Evolutionary conservation across 192 early-diverging fungal genomes (phyloP), one percentile per base, ranked within the genome.

Genomic region (Umbelopsis sp.): DNA sequence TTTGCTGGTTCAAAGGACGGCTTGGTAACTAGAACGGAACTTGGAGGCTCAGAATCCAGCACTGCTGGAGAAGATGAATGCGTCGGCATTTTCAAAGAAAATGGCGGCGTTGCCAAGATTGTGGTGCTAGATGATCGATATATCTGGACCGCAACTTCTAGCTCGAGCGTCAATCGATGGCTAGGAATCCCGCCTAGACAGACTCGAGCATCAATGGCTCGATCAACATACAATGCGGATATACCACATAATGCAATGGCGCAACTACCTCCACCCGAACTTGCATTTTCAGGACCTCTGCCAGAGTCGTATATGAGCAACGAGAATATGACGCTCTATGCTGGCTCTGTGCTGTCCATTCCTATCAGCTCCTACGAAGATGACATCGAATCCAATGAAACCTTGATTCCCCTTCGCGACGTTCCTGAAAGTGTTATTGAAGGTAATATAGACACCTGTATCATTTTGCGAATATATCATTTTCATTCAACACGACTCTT

Each of bases 1-100:
- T 97, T 96, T 83, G 90, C 94, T 23, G 97, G 95, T 3, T 89
- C 93, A 46, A 87, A 91, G 68, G 97, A 99, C 75, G 97, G 97
- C 10, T 79, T 91, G 51, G 91, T 99, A 9, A 92, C 93, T 8
- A 97, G 95, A 69, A 91, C 93, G 4, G 83, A 86, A 64, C 80
- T 87, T 22, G 84, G 84, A 11, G 82, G 87, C 11, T 53, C 79
- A 27, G 79, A 68, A 16, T 72, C 71, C 18, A 73, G 74, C 33
- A 79, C 78, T 49, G 82, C 68, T 68, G 83, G 86, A 75, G 78
- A 85, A 55, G 85, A 85, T 49, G 92, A 93, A 74, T 89, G 95
- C 71, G 88, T 97, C 33, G 94, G 91, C 3, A 82, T 99, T 23
- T 96, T 93, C 65, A 93, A 91, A 73, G 96, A 97, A 78, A 68